A percentile compares a stretch with the other conserved stretches of the same genome.
These are phyloP conservation scores for Botryotinia calthae DNA, from an alignment of 2,329 filamentous ascomycete species.

Conservation along the genomic window DNA sequence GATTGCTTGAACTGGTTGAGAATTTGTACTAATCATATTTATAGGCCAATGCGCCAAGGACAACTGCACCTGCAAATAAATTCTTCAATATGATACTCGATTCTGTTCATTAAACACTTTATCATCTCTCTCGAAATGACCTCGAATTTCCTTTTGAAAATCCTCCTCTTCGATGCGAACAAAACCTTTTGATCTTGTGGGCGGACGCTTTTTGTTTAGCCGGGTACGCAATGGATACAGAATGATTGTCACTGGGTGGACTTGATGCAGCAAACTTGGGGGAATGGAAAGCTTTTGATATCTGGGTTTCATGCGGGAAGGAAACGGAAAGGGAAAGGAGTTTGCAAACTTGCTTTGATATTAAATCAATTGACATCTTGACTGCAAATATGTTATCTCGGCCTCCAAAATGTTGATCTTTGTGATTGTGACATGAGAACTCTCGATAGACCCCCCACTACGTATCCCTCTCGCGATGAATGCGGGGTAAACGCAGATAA, in stretches of 20 bases:
- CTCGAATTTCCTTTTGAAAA: background rate
- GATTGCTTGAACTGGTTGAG: background rate
- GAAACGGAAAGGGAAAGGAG: background rate
- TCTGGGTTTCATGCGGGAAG: background rate
- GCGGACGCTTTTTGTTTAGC: background rate
- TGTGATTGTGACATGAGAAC: background rate
- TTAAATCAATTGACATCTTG: slow-evolving; percentile 12
- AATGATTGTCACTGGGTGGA: background rate
- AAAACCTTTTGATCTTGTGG: background rate
- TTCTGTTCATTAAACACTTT: background rate
- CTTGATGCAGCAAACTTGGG: background rate
- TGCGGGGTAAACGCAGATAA: background rate
- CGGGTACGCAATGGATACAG: background rate
- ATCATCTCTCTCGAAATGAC: background rate
- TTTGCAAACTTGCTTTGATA: slow-evolving; percentile 2
- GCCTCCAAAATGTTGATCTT: background rate
- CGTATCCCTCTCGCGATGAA: background rate
- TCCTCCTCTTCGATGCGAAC: background rate
- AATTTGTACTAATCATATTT: background rate
- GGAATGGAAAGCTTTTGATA: background rate
- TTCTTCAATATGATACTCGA: background rate
- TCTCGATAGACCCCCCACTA: background rate
- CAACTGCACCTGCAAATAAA: slow-evolving; percentile 4
- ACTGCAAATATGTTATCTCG: background rate
- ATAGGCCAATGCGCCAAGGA: slow-evolving; percentile 2